phyloP scores from a whole-genome alignment of 2,329 filamentous ascomycete species.

The Rasamsonia emersonii region DNA sequence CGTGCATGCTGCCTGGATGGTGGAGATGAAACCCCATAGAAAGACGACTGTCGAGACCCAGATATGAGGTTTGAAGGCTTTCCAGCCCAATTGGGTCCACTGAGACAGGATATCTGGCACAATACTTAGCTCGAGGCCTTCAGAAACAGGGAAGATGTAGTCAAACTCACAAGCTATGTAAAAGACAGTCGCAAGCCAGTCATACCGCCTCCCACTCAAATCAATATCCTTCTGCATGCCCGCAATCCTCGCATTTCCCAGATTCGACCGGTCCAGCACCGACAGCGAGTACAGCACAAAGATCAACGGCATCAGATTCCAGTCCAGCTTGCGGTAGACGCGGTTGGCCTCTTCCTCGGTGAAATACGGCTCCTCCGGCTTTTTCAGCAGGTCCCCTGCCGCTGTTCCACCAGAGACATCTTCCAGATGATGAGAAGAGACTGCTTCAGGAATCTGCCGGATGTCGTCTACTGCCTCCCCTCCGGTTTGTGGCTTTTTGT shows the following conservation, averaged over 20 bases:
- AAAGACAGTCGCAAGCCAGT: conserved; percentile 12
- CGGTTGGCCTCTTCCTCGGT: conserved; percentile 3
- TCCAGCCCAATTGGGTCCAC: conserved; percentile 18
- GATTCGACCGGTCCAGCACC: conserved; percentile 7
- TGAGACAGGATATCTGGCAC: conserved; percentile 16
- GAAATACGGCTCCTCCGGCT: too few relatives aligned
- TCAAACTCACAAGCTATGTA: conserved; percentile 13
- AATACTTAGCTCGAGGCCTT: not conserved
- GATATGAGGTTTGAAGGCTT: conserved; percentile 17
- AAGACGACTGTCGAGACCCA: conserved; percentile 17
- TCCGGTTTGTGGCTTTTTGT: too few relatives aligned
- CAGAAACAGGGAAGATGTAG: not conserved
- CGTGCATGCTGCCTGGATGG: conserved; percentile 14
- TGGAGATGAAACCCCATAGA: conserved; percentile 17
- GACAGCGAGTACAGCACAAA: conserved; percentile 6
- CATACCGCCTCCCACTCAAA: conserved; percentile 10
- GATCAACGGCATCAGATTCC: conserved; percentile 12
- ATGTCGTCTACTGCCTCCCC: too few relatives aligned
- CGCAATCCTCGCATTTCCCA: conserved; percentile 11
- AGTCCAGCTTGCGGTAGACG: conserved; percentile 10
- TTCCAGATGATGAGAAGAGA: too few relatives aligned
- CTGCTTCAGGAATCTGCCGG: too few relatives aligned
- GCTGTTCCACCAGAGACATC: too few relatives aligned
- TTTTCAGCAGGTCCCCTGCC: too few relatives aligned
- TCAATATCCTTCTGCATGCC: conserved; percentile 12